phyloP scores from a whole-genome alignment of 1,284 basidiomycete genomes.

The Tausonia pullulans region DNA sequence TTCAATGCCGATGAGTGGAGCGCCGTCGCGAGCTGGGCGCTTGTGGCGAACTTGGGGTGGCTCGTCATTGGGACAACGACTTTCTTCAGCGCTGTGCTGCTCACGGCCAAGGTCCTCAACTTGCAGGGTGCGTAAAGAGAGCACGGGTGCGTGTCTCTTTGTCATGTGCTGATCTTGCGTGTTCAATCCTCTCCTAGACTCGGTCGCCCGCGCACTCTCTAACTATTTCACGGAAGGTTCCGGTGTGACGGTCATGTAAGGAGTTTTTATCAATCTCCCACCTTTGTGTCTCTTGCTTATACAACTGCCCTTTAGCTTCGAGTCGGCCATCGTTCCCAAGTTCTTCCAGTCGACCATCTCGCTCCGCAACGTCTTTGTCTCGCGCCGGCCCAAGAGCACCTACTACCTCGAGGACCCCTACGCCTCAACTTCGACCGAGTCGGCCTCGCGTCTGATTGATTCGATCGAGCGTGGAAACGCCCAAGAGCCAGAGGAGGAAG shows the following conservation, averaged over 20 bases:
- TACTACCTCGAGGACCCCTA: neutral
- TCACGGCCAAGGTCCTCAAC: conserved; percentile 77
- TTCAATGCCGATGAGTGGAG: conserved; percentile 97
- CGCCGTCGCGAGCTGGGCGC: conserved; percentile 87
- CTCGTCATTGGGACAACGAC: conserved; percentile 92
- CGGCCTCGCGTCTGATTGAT: neutral
- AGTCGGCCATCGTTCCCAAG: conserved; percentile 93
- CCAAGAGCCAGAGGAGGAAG: conserved; percentile 10
- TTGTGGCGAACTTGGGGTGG: conserved; percentile 89
- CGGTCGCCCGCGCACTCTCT: conserved; percentile 78
- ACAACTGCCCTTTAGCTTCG: conserved; percentile 44
- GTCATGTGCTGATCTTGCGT: neutral
- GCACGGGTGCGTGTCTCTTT: neutral
- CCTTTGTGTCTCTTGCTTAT: neutral
- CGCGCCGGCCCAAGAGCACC: conserved; percentile 49
- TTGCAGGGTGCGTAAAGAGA: conserved; percentile 56
- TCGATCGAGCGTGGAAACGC: too few species aligned
- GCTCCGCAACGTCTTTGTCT: conserved; percentile 93
- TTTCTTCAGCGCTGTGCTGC: conserved; percentile 88
- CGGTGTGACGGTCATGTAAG: conserved; percentile 72
- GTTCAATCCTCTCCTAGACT: conserved; percentile 43
- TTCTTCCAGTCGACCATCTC: conserved; percentile 93
- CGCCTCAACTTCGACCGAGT: neutral
- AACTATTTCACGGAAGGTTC: conserved; percentile 88
- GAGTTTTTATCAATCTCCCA: neutral